A percentile compares a stretch with the other conserved stretches of the same genome.
Evolutionary conservation across 2,329 filamentous ascomycete species (phyloP).

Genomic region (Cylindrodendrum hubeiense): DNA sequence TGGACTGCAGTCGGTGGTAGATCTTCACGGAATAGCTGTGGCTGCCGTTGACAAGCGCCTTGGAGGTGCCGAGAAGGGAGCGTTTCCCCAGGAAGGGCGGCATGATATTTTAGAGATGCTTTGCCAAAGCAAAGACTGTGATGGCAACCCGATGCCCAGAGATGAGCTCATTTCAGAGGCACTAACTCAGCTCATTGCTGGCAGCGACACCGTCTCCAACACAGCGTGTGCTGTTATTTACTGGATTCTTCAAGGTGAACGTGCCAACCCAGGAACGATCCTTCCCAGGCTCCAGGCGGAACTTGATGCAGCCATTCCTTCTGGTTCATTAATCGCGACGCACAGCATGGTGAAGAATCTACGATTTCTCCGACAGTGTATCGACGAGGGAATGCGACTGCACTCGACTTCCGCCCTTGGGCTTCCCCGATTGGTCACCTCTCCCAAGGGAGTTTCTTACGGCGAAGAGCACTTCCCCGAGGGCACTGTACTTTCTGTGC

Average conservation of each 20-base stretch:
- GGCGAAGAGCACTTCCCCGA: conserved; percentile 25
- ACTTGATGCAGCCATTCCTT: conserved; percentile 25
- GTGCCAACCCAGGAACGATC: conserved; percentile 15
- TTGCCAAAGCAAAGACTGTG: conserved; percentile 14
- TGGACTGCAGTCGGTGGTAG: conserved; percentile 23
- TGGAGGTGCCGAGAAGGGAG: conserved; percentile 4
- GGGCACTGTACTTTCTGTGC: conserved; percentile 27
- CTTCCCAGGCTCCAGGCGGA: conserved; percentile 22
- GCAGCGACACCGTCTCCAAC: conserved; percentile 31
- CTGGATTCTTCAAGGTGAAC: conserved; percentile 28
- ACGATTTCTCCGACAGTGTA: conserved; percentile 21
- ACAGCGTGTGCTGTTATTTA: conserved; percentile 29
- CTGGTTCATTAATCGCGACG: conserved; percentile 1
- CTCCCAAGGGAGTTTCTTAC: conserved; percentile 15
- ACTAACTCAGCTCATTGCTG: conserved; percentile 30
- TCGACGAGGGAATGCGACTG: conserved; percentile 29
- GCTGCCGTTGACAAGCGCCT: conserved; percentile 20
- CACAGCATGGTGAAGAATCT: conserved; percentile 25
- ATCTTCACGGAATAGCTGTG: conserved; percentile 27
- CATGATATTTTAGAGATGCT: conserved; percentile 29
- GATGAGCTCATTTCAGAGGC: conserved; percentile 30
- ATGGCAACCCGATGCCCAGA: conserved; percentile 19
- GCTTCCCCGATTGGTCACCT: conserved; percentile 26
- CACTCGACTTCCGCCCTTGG: conserved; percentile 30
- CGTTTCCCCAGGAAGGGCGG: background rate